Evolutionary conservation across 345 rosid genomes (phyloP).

Genomic region (Syzygium aqueum): DNA sequence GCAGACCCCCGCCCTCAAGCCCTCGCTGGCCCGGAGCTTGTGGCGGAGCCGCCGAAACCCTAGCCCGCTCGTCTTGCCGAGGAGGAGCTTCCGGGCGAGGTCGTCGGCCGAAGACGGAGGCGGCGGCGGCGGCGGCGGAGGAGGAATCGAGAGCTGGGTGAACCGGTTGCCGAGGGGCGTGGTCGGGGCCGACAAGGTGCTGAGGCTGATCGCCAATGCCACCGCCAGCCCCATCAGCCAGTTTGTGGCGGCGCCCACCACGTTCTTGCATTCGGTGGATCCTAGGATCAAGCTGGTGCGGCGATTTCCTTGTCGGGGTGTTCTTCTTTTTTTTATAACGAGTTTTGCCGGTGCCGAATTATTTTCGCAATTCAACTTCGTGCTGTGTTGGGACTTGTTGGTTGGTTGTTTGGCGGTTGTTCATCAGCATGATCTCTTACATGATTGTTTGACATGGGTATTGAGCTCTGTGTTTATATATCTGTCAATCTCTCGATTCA

Average conservation of each 20-base stretch:
- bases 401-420: neutral
- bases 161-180: slow-evolving; percentile 50
- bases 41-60: slow-evolving; percentile 1
- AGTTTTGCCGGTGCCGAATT: neutral
- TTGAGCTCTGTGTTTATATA: neutral
- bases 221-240: slow-evolving; percentile 87
- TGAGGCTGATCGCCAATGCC: slow-evolving; percentile 61
- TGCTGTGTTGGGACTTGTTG: neutral
- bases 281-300: slow-evolving; percentile 80
- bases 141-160: slow-evolving; percentile 38
- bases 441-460: neutral
- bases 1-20: slow-evolving; percentile 15
- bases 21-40: neutral
- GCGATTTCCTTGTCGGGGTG: neutral
- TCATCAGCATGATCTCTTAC: neutral
- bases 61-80: slow-evolving; percentile 8
- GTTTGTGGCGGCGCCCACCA: slow-evolving; percentile 71
- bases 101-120: slow-evolving; percentile 31
- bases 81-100: slow-evolving; percentile 13
- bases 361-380: neutral
- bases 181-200: slow-evolving; percentile 63
- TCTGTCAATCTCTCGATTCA: neutral
- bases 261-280: slow-evolving; percentile 79
- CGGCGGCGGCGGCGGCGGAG: slow-evolving; percentile 6
- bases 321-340: no score